Evolutionary conservation across 2,329 filamentous ascomycete species (phyloP).

Genomic region (Epicoccum nigrum): DNA sequence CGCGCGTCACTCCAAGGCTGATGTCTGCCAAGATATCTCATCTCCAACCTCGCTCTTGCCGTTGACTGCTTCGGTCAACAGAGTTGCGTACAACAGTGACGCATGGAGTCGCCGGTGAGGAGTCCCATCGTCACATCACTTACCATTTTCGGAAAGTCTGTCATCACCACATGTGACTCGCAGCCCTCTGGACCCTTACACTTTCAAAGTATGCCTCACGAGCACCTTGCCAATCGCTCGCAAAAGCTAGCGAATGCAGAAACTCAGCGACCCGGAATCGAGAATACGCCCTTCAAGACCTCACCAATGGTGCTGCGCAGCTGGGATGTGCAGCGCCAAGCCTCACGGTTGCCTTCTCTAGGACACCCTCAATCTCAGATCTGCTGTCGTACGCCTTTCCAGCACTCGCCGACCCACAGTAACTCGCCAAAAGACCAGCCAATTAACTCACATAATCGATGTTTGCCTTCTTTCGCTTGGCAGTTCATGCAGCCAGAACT

Average conservation of each 20-base stretch:
- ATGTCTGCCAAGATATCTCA: not conserved
- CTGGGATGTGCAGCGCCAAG: not conserved
- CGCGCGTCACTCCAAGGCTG: not conserved
- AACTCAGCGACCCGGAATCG: not conserved
- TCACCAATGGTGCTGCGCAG: conserved; percentile 5
- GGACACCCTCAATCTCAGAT: conserved; percentile 3
- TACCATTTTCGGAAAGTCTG: not conserved
- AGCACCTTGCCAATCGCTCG: not conserved
- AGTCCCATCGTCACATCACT: not conserved
- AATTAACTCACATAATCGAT: not conserved
- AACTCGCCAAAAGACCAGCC: not conserved
- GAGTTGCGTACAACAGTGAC: not conserved
- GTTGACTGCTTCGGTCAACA: not conserved
- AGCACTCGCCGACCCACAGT: not conserved
- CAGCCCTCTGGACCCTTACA: not conserved
- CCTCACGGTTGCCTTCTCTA: not conserved
- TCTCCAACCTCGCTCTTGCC: not conserved
- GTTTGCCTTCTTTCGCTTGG: conserved; percentile 5
- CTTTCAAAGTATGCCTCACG: conserved; percentile 7
- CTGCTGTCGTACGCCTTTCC: not conserved
- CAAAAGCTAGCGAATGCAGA: not conserved
- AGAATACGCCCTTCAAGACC: too few species aligned
- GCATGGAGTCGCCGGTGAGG: conserved; percentile 1
- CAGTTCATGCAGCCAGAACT: conserved; percentile 1
- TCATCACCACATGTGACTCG: not conserved